Evolutionary conservation across 768 basidiomycete species (phyloP), one percentile per base, ranked within the genome.

Genomic region (Lentinula boryana): DNA sequence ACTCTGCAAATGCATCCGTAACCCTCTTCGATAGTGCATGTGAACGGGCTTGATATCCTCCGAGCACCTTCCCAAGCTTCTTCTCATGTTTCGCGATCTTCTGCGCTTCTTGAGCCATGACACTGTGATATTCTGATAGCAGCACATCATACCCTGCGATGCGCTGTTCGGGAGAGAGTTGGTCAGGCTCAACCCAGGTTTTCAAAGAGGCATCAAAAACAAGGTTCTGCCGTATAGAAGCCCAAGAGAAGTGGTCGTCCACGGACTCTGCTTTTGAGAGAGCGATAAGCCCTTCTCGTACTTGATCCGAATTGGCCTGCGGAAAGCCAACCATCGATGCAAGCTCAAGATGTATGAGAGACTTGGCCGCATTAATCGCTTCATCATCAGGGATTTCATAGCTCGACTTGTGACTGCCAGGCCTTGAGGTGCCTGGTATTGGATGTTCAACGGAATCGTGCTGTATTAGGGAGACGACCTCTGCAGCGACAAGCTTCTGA

Each of bases 401-500:
- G 0, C 69, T 68, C 15, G 92, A 93, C 23, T 79, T 76, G 0
- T 85, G 84, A 12, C 86, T 81, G 5, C 94, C 93, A 5, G 93
- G 82, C 38, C 82, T 79, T 23, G 82, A 81, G 9, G 94, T 95
- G 2, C 97, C 97, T 9, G 95, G 93, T 13, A 98, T 74, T 3
- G 96, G 95, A 72, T 95, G 79, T 0, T 84, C 81, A 60, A 98
- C 84, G 5, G 94, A 83, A 71, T 99, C 97, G 69, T 98, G 95
- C 58, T 86, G 82, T 62, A 98, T 75, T 49, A 99, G 80, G 43
- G 79, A 76, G 3, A 84, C 88, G 52, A 98, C 79, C 69, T 98
- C 97, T 18, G 75, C 70, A 67, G 94, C 82, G 67, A 99, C 80
- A 35, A 95, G 74, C 60, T 74, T 80, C 63, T 84, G 81, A 1